Evolutionary conservation across 2,329 filamentous ascomycete genomes (phyloP).

Genomic region (Pseudopyrenochaeta lycopersici): DNA sequence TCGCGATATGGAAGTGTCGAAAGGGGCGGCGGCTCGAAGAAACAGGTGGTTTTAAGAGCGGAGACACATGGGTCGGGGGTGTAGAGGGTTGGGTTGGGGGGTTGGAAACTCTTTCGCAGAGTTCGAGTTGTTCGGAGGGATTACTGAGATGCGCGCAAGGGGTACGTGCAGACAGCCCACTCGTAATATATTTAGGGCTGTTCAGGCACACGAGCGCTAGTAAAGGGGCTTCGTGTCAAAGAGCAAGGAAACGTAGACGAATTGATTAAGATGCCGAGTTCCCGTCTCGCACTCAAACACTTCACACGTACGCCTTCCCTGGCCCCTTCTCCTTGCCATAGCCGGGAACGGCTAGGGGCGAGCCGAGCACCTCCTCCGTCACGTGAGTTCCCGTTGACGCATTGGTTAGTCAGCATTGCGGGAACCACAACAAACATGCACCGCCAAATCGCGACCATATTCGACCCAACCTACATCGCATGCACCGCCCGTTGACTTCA

Average conservation of each 20-base stretch:
- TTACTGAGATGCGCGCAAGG: slow-evolving; percentile 39
- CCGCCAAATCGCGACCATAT: slow-evolving; percentile 7
- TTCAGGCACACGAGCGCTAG: slow-evolving; percentile 18
- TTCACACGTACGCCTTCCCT: slow-evolving; percentile 19
- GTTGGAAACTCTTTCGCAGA: neutral
- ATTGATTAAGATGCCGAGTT: slow-evolving; percentile 9
- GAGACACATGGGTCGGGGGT: neutral
- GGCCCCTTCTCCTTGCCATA: slow-evolving; percentile 33
- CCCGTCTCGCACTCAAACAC: slow-evolving; percentile 22
- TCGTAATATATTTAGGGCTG: slow-evolving; percentile 22
- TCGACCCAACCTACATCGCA: slow-evolving; percentile 11
- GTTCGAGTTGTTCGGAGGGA: neutral
- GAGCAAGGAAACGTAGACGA: slow-evolving; percentile 9
- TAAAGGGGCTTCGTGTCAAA: slow-evolving; percentile 19
- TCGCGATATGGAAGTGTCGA: neutral
- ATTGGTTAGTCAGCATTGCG: slow-evolving; percentile 1
- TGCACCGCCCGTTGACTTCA: slow-evolving; percentile 4
- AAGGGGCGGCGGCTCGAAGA: neutral
- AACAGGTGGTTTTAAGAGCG: neutral
- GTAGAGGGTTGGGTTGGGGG: neutral
- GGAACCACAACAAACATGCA: slow-evolving; percentile 15
- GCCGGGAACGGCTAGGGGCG: slow-evolving; percentile 13
- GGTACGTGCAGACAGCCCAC: slow-evolving; percentile 30
- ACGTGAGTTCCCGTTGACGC: slow-evolving; percentile 25
- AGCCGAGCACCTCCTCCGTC: neutral